Evolutionary conservation across 2,329 filamentous ascomycete species (phyloP).

Genomic region (Beauveria scarabaeidicola): DNA sequence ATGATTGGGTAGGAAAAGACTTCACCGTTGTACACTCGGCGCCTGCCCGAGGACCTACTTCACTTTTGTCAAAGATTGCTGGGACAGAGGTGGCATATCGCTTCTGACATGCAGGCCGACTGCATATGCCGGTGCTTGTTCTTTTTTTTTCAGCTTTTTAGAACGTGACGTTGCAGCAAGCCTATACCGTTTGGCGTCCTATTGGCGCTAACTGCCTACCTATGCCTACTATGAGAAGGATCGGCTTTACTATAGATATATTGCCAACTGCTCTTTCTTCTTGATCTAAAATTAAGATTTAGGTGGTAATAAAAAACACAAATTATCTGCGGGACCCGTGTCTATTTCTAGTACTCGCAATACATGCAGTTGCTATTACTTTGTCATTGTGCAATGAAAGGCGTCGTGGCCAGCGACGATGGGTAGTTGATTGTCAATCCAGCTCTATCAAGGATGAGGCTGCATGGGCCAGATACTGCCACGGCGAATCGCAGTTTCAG

Average conservation of each 20-base stretch:
- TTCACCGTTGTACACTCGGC: not conserved
- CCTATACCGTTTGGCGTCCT: not conserved
- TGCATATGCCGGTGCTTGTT: slow-evolving; percentile 8
- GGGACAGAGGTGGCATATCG: not conserved
- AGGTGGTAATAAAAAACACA: too few species aligned
- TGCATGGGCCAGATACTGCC: not conserved
- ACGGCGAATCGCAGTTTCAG: too few species aligned
- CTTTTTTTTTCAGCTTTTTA: not conserved
- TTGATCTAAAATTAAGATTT: not conserved
- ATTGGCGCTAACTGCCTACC: not conserved
- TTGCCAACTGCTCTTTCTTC: not conserved
- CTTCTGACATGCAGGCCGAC: slow-evolving; percentile 4
- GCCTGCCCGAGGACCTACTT: not conserved
- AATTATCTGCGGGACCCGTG: too few species aligned
- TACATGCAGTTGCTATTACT: not conserved
- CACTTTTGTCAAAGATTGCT: not conserved
- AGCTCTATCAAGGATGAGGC: not conserved
- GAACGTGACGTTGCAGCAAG: not conserved
- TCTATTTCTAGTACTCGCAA: not conserved
- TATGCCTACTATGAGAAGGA: not conserved
- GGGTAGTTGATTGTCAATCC: not conserved
- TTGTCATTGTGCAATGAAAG: not conserved
- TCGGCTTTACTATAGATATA: not conserved
- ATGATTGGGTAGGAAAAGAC: slow-evolving; percentile 2
- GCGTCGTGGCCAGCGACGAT: not conserved